Conservation (phyloP, 306 rosid species). For the Castanospermum australe region DNA sequence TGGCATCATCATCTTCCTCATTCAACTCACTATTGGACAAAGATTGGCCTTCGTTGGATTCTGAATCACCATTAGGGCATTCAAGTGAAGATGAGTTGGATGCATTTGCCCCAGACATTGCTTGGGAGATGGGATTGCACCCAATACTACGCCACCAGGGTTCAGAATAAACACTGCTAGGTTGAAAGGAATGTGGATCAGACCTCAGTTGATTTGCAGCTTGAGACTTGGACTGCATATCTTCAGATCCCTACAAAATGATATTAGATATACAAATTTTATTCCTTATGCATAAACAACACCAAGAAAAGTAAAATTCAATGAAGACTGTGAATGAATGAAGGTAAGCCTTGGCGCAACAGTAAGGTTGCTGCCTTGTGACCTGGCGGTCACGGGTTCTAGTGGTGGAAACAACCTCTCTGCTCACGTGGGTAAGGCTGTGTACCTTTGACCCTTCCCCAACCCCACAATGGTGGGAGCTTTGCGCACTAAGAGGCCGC, state of each 20-base stretch:
- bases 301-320: not conserved
- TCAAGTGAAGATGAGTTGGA: conserved; percentile 76
- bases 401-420: too few species aligned
- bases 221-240: conserved; percentile 80
- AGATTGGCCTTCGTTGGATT: conserved; percentile 77
- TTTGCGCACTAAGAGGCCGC: too few species aligned
- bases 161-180: conserved; percentile 55
- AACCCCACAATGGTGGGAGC: too few species aligned
- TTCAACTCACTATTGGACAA: conserved; percentile 67
- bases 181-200: conserved; percentile 59
- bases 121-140: conserved; percentile 53
- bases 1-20: conserved; percentile 72
- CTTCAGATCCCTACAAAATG: conserved; percentile 42
- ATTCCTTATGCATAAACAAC: not conserved
- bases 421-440: too few species aligned
- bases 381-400: too few species aligned
- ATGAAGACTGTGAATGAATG: conserved; percentile 11
- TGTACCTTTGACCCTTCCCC: too few species aligned
- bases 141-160: conserved; percentile 90
- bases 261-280: not conserved
- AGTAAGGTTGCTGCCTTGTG: not conserved
- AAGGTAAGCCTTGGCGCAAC: not conserved
- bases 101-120: conserved; percentile 49
- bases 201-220: conserved; percentile 50
- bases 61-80: conserved; percentile 75